A percentile compares a stretch with the other conserved stretches of the same genome.
phyloP scores from a whole-genome alignment of 1,139 yeast species.

The Hansenula sp. region DNA sequence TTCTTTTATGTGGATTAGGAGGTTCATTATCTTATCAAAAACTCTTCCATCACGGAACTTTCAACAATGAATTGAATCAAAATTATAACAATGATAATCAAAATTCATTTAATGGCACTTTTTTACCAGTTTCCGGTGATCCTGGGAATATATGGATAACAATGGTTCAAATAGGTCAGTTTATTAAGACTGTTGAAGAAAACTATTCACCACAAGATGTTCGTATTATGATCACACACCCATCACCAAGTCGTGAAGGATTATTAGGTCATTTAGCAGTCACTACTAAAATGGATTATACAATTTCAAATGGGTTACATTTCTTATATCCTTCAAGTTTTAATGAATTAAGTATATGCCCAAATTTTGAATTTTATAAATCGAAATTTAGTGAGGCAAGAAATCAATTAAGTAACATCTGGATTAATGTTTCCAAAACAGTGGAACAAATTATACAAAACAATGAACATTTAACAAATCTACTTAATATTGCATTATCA shows the following conservation, averaged over 20 bases:
- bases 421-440: constrained; percentile 57
- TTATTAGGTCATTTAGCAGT: constrained; percentile 66
- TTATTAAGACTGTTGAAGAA: constrained; percentile 42
- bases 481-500: constrained; percentile 52
- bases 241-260: constrained; percentile 65
- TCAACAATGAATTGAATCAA: constrained; percentile 21
- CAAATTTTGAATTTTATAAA: constrained; percentile 62
- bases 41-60: constrained; percentile 64
- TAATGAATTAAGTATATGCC: constrained; percentile 62
- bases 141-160: constrained; percentile 78
- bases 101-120: not conserved
- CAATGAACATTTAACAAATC: constrained; percentile 29
- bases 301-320: constrained; percentile 69
- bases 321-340: constrained; percentile 70
- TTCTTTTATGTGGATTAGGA: constrained; percentile 67
- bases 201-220: constrained; percentile 41
- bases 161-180: constrained; percentile 64
- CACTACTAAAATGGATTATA: constrained; percentile 66
- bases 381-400: constrained; percentile 60
- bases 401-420: constrained; percentile 58
- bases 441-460: constrained; percentile 36
- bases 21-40: constrained; percentile 68
- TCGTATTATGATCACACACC: constrained; percentile 62
- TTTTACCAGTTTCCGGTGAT: constrained; percentile 55
- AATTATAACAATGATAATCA: not conserved